These are phyloP conservation scores for Leccinum sublutescens DNA, from an alignment of 768 basidiomycete species.

Conservation along the genomic window DNA sequence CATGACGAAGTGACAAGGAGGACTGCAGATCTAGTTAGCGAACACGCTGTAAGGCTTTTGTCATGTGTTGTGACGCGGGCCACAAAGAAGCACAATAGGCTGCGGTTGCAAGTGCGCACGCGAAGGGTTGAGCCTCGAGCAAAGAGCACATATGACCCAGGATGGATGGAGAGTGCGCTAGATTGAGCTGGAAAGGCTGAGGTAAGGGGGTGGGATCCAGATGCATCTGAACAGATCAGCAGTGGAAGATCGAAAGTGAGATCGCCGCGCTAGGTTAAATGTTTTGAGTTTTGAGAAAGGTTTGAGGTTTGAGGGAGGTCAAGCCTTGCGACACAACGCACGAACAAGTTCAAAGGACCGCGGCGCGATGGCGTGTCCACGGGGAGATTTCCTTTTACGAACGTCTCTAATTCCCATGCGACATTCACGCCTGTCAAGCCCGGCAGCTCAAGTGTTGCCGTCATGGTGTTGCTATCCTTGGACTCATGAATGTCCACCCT, in stretches of 20 bases:
- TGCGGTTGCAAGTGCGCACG: constrained; percentile 5
- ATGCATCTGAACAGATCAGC: constrained; percentile 13
- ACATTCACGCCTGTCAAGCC: too few relatives aligned
- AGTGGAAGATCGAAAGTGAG: constrained; percentile 28
- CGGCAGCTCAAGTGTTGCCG: too few relatives aligned
- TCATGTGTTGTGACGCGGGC: constrained; percentile 24
- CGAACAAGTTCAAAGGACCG: constrained; percentile 6
- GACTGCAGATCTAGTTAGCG: constrained; percentile 25
- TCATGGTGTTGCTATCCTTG: too few relatives aligned
- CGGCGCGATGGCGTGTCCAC: constrained; percentile 19
- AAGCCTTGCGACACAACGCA: not conserved
- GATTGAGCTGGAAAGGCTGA: constrained; percentile 10
- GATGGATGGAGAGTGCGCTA: constrained; percentile 7
- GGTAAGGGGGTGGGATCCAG: constrained; percentile 14
- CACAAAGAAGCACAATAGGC: constrained; percentile 29
- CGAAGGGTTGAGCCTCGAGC: constrained; percentile 9
- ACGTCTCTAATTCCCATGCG: not conserved
- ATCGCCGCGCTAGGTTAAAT: constrained; percentile 29
- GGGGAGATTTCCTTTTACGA: constrained; percentile 7
- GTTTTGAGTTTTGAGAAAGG: constrained; percentile 19
- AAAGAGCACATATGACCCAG: constrained; percentile 16
- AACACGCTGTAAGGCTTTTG: constrained; percentile 28
- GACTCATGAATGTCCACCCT: too few relatives aligned
- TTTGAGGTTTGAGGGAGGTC: not conserved
- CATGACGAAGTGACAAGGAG: constrained; percentile 6